phyloP scores from a whole-genome alignment of 164 flowering plant genomes.

The Brasenia schreberi region DNA sequence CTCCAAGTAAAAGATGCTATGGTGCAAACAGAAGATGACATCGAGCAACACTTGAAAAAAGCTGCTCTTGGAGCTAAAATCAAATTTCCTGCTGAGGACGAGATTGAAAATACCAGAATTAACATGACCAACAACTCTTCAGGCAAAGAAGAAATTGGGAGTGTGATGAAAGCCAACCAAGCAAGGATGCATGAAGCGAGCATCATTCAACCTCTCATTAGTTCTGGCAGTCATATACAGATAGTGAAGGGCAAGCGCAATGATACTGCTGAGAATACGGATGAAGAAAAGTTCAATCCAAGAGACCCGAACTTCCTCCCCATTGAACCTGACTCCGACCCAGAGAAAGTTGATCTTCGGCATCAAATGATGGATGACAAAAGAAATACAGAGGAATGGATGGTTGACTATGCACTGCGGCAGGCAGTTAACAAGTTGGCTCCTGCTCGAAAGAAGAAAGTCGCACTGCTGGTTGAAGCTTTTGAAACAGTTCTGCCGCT shows the following conservation, averaged over 20 bases:
- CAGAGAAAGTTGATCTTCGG: constrained; percentile 63
- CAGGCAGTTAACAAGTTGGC: constrained; percentile 44
- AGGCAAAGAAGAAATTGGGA: neutral
- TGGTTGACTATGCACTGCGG: constrained; percentile 56
- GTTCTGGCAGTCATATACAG: neutral
- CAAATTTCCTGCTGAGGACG: neutral
- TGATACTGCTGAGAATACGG: neutral
- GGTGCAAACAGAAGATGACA: neutral
- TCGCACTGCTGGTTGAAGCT: constrained; percentile 63
- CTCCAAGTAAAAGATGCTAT: too few relatives aligned
- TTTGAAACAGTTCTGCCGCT: constrained; percentile 47
- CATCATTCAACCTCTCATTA: neutral
- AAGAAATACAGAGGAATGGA: constrained; percentile 66
- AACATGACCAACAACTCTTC: neutral
- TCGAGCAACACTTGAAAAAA: neutral
- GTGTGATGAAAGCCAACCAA: neutral
- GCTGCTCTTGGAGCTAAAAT: neutral
- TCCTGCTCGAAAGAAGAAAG: constrained; percentile 50
- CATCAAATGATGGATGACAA: constrained; percentile 49
- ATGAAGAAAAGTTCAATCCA: constrained; percentile 38
- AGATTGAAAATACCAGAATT: too few relatives aligned
- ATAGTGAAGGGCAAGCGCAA: neutral
- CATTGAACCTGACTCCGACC: constrained; percentile 33
- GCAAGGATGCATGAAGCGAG: neutral
- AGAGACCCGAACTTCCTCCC: constrained; percentile 44